Percentiles rank a stretch among this genome's conserved stretches.
Evolutionary conservation across 1,284 basidiomycete species (phyloP).

Genomic region (Xanthoconium separans): DNA sequence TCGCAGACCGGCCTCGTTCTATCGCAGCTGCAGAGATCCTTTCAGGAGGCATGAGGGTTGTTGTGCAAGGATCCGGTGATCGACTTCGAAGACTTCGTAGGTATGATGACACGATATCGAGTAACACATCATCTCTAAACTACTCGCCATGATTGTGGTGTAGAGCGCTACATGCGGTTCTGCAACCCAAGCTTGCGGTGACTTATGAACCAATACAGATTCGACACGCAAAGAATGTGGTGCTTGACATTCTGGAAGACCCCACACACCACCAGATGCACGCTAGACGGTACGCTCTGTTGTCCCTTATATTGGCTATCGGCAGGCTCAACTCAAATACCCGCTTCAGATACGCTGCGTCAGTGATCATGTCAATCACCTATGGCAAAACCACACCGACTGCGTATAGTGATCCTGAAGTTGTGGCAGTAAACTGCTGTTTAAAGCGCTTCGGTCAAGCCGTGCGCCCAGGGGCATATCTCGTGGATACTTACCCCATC

Average conservation of each 20-base stretch:
- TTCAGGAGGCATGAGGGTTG: not conserved
- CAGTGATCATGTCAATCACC: slow-evolving; percentile 2
- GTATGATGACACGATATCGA: too few relatives aligned
- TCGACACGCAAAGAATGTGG: slow-evolving; percentile 45
- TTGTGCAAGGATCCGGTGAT: slow-evolving; percentile 1
- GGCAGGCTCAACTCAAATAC: not conserved
- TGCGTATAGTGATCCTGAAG: slow-evolving; percentile 7
- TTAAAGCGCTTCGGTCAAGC: not conserved
- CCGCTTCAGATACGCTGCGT: slow-evolving; percentile 3
- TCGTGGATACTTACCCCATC: slow-evolving; percentile 7
- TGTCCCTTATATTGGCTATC: not conserved
- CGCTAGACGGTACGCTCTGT: slow-evolving; percentile 34
- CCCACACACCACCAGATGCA: slow-evolving; percentile 54
- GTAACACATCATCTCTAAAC: not conserved
- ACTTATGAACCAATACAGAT: slow-evolving; percentile 49
- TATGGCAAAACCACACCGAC: slow-evolving; percentile 12
- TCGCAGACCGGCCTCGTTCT: too few relatives aligned
- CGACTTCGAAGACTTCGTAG: slow-evolving; percentile 12
- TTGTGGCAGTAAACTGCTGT: not conserved
- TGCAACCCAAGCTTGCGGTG: slow-evolving; percentile 48
- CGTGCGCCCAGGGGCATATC: slow-evolving; percentile 4
- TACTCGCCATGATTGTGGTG: too few relatives aligned
- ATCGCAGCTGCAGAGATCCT: slow-evolving; percentile 4
- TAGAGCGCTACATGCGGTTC: slow-evolving; percentile 53
- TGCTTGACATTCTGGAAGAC: slow-evolving; percentile 51